phyloP scores from a whole-genome alignment of 805 yeast species.

The Brettanomyces sp. region DNA sequence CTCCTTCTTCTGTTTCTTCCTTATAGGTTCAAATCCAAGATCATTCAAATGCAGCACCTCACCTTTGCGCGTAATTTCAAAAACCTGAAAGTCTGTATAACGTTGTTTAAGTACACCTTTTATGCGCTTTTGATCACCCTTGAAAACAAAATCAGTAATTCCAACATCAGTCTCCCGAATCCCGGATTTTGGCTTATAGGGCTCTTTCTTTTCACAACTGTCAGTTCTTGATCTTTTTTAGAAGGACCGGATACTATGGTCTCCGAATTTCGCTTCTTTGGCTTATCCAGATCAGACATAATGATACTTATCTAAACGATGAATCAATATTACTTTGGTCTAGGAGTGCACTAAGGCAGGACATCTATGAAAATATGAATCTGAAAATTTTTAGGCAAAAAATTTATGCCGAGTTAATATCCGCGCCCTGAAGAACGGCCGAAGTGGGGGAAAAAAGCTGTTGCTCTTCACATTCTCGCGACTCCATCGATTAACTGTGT shows the following conservation, averaged over 20 bases:
- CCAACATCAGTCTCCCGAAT: conserved; percentile 80
- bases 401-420: too few species aligned
- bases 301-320: not conserved
- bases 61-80: conserved; percentile 67
- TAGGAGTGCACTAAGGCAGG: too few species aligned
- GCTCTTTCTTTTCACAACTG: not conserved
- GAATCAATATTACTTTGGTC: too few species aligned
- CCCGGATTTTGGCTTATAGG: conserved; percentile 21
- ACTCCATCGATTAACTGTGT: too few species aligned
- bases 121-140: conserved; percentile 47
- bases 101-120: conserved; percentile 76
- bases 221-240: not conserved
- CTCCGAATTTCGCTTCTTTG: not conserved
- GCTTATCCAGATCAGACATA: not conserved
- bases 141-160: conserved; percentile 47
- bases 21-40: conserved; percentile 49
- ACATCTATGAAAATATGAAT: too few species aligned
- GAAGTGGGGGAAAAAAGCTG: too few species aligned
- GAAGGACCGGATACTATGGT: not conserved
- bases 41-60: conserved; percentile 68
- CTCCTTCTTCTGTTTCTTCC: conserved; percentile 26
- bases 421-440: too few species aligned
- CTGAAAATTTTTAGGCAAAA: too few species aligned
- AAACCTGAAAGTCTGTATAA: conserved; percentile 88
- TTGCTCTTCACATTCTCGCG: too few species aligned